Conservation (phyloP, 306 rosid species). For the Fragaria vesca region DNA sequence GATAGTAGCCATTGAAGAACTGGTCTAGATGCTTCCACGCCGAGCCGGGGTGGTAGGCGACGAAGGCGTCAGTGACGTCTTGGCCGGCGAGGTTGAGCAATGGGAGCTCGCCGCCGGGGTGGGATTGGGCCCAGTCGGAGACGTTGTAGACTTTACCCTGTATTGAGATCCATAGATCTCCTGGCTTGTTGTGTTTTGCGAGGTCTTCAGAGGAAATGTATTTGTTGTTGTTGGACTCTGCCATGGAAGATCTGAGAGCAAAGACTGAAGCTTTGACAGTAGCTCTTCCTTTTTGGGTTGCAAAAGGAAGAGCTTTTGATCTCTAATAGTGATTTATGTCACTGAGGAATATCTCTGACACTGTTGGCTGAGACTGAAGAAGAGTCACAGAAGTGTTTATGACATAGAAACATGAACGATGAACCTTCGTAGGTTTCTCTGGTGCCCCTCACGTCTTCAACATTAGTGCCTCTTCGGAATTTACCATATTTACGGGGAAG, state of each 20-base stretch:
- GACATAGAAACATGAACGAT: neutral
- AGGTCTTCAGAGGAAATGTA: conserved; percentile 53
- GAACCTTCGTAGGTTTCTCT: neutral
- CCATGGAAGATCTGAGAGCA: conserved; percentile 29
- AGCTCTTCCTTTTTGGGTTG: conserved; percentile 8
- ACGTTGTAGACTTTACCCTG: conserved; percentile 73
- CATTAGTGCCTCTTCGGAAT: neutral
- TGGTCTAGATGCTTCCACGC: conserved; percentile 60
- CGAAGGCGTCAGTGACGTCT: conserved; percentile 72
- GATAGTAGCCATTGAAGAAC: conserved; percentile 59
- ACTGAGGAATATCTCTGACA: neutral
- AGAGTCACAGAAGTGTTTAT: neutral
- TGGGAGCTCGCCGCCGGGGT: conserved; percentile 70
- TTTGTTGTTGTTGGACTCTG: conserved; percentile 37
- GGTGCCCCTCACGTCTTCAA: conserved; percentile 4
- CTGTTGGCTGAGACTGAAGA: neutral
- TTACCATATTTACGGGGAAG: neutral
- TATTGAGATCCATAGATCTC: conserved; percentile 74
- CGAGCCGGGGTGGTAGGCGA: conserved; percentile 68
- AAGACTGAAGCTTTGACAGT: neutral
- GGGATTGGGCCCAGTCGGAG: conserved; percentile 49
- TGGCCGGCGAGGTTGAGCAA: conserved; percentile 63
- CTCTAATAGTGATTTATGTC: neutral
- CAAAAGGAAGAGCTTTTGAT: conserved; percentile 11
- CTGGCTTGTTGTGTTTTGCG: conserved; percentile 37